These are phyloP conservation scores for Phytophthora boehmeriae DNA, from an alignment of 352 stramenopile species.

Conservation along the genomic window DNA sequence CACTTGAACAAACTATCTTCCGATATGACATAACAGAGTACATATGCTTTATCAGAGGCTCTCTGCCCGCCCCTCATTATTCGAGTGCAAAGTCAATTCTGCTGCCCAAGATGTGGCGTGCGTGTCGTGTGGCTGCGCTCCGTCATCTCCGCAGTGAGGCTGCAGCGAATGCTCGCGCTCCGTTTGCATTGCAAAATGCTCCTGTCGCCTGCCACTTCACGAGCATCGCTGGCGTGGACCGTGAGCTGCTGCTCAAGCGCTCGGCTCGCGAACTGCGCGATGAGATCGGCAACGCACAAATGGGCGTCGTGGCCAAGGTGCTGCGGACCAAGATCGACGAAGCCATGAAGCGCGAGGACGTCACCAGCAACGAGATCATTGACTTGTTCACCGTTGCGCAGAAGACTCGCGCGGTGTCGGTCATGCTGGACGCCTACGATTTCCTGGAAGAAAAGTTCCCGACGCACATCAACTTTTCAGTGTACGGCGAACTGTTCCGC, in stretches of 20 bases:
- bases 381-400: slow-evolving; percentile 60
- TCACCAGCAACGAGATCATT: slow-evolving; percentile 51
- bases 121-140: slow-evolving; percentile 54
- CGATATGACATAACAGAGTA: neutral
- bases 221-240: slow-evolving; percentile 50
- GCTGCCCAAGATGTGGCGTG: slow-evolving; percentile 51
- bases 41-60: neutral
- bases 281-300: slow-evolving; percentile 38
- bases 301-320: slow-evolving; percentile 43
- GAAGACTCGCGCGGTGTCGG: slow-evolving; percentile 47
- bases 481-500: slow-evolving; percentile 70
- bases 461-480: slow-evolving; percentile 58
- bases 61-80: slow-evolving; percentile 1
- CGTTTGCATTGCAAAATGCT: slow-evolving; percentile 22
- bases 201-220: slow-evolving; percentile 35
- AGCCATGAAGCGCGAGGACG: slow-evolving; percentile 39
- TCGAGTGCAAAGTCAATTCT: neutral
- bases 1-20: neutral
- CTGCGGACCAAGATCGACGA: slow-evolving; percentile 45
- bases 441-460: slow-evolving; percentile 54
- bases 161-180: slow-evolving; percentile 4
- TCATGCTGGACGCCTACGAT: slow-evolving; percentile 58
- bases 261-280: slow-evolving; percentile 42
- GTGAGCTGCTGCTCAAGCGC: slow-evolving; percentile 48
- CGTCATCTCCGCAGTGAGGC: slow-evolving; percentile 40